Conservation (phyloP, 208 protist species). For the Angomonas deanei region DNA sequence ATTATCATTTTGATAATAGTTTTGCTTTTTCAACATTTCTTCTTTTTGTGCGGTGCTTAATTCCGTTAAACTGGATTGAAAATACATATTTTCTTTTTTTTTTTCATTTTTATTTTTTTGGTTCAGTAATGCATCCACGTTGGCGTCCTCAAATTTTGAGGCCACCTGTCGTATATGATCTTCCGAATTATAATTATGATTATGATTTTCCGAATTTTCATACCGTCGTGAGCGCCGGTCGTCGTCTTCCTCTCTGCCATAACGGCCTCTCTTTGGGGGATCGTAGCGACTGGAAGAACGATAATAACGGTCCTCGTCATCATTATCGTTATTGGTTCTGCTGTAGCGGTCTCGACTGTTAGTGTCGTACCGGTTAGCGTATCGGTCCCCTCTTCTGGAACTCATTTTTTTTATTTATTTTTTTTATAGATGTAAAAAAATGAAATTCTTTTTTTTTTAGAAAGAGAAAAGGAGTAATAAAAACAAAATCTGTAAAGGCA, state of each 20-base stretch:
- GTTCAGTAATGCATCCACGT: background rate
- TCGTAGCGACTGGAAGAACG: background rate
- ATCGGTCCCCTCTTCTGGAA: conserved; percentile 5
- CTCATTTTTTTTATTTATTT: too few species aligned
- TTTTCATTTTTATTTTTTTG: background rate
- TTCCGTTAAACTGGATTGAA: too few species aligned
- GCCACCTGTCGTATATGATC: background rate
- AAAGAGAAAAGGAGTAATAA: conserved; percentile 9
- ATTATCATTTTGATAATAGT: background rate
- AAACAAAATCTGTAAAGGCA: background rate
- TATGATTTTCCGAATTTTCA: background rate
- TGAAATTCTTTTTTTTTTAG: conserved; percentile 7
- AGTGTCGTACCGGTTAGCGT: too few species aligned
- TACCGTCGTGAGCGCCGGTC: background rate
- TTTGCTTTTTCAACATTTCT: background rate
- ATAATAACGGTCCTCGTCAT: background rate
- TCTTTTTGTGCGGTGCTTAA: background rate
- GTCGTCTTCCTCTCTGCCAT: too few species aligned
- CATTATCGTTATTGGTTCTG: background rate
- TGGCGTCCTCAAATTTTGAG: background rate
- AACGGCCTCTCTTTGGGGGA: too few species aligned
- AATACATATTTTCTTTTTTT: too few species aligned
- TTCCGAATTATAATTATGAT: background rate
- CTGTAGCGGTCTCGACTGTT: conserved; percentile 1
- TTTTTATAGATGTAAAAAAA: too few species aligned